These are phyloP conservation scores for Solanum chacoense DNA, from an alignment of 305 asterid species.

Conservation along the genomic window DNA sequence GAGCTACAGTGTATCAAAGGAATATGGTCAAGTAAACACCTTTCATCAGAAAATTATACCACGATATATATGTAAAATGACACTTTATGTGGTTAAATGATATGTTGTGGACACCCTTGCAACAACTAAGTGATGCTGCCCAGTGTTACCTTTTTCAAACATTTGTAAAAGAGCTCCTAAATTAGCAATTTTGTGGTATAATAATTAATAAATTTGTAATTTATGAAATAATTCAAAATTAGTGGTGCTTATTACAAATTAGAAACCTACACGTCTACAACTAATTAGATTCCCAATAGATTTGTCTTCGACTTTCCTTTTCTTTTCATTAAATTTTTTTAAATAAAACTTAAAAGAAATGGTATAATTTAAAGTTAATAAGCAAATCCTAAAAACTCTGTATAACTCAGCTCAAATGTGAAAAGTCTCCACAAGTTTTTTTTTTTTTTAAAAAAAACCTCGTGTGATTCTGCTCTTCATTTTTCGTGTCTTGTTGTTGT, in stretches of 20 bases:
- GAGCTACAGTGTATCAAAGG: neutral
- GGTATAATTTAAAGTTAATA: no score
- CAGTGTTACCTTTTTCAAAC: neutral
- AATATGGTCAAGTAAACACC: neutral
- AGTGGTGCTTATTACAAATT: neutral
- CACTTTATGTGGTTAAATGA: neutral
- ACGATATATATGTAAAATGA: no score
- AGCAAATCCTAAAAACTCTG: no score
- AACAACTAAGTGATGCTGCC: no score
- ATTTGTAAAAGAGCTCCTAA: neutral
- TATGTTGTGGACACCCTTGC: neutral
- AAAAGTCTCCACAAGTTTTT: neutral
- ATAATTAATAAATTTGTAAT: neutral
- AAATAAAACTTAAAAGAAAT: no score
- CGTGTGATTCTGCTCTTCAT: no score
- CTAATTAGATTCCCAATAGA: neutral
- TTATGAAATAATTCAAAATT: neutral
- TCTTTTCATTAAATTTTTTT: no score
- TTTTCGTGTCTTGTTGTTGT: neutral
- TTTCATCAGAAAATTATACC: no score
- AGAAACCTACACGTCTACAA: neutral
- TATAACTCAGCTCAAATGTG: neutral
- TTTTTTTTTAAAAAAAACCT: no score
- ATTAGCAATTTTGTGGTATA: neutral
- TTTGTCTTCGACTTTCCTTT: neutral